Percentiles rank a stretch among this genome's conserved stretches.
These are phyloP conservation scores for sweet orange (Citrus sinensis) DNA, from an alignment of 345 rosid genomes.

Conservation along the genomic window DVS_A1.0 CM039163.1:17119001-17119500, in stretches of 20 bases:
- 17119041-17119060: too few relatives aligned
- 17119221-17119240: slow-evolving; percentile 16
- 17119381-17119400: slow-evolving; percentile 61
- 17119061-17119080: background rate
- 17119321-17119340: slow-evolving; percentile 46
- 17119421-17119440: slow-evolving; percentile 18
- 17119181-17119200: slow-evolving; percentile 24
- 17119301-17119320: slow-evolving; percentile 64
- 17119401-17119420: slow-evolving; percentile 60
- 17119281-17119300: slow-evolving; percentile 52
- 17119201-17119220: slow-evolving; percentile 34
- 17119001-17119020: background rate
- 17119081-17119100: background rate
- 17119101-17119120: background rate
- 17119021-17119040: too few relatives aligned
- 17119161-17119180: background rate
- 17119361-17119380: slow-evolving; percentile 68
- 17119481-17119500: slow-evolving; percentile 29
- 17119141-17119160: background rate
- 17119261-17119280: slow-evolving; percentile 34
- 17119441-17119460: slow-evolving; percentile 15
- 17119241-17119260: slow-evolving; percentile 11
- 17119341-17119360: slow-evolving; percentile 65
- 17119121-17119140: background rate
- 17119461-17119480: background rate